A percentile compares a stretch with the other conserved stretches of the same genome.
Conservation (phyloP, 2,329 filamentous ascomycete genomes). For the Aplosporella prunicola region DNA sequence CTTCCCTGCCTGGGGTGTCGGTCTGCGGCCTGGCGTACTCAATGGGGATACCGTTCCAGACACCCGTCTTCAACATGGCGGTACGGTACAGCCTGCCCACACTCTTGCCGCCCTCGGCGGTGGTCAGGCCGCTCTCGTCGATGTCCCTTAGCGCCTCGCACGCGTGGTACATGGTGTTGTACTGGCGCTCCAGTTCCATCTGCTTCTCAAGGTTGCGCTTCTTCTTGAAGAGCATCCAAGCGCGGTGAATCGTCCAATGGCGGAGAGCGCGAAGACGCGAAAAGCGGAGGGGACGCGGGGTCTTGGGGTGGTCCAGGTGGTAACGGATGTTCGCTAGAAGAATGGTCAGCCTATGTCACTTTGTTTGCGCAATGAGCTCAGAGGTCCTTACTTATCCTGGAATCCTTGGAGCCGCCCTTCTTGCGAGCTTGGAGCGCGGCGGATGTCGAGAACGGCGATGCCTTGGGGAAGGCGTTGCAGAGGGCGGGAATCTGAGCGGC, state of each 20-base stretch:
- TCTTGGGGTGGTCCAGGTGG: conserved; percentile 58
- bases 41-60: conserved; percentile 71
- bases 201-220: conserved; percentile 56
- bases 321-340: conserved; percentile 54
- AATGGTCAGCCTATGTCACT: not conserved
- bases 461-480: conserved; percentile 5
- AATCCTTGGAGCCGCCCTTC: conserved; percentile 8
- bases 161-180: conserved; percentile 72
- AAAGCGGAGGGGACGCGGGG: conserved; percentile 74
- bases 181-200: conserved; percentile 65
- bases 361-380: conserved; percentile 7
- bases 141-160: conserved; percentile 69
- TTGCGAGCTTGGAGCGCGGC: conserved; percentile 4
- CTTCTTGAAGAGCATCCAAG: conserved; percentile 74
- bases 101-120: conserved; percentile 40
- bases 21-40: conserved; percentile 83
- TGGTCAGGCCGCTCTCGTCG: conserved; percentile 33
- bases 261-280: conserved; percentile 77
- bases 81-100: conserved; percentile 72
- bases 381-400: conserved; percentile 14
- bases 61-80: conserved; percentile 82
- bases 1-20: conserved; percentile 64
- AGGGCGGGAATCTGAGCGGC: not conserved
- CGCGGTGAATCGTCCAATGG: conserved; percentile 98
- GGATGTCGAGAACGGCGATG: conserved; percentile 10